A percentile compares a stretch with the other conserved stretches of the same genome.
These are phyloP conservation scores for Inga laurina DNA, from an alignment of 306 rosid genomes.

Conservation along the genomic window DNA sequence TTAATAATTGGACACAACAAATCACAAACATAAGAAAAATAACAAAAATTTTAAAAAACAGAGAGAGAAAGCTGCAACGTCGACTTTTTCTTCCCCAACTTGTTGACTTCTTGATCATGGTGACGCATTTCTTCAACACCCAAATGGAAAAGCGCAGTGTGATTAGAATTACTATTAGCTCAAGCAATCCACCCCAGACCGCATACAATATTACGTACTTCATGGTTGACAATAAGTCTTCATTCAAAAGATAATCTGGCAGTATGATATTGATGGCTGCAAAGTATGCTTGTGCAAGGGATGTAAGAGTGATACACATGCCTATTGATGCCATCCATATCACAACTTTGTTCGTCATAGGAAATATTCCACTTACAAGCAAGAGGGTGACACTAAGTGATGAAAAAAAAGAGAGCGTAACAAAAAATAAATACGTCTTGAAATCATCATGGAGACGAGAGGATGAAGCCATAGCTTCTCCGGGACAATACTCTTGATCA, in stretches of 20 bases:
- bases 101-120: too few species aligned
- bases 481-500: not conserved
- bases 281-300: not conserved
- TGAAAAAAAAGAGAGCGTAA: not conserved
- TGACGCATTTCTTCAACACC: too few species aligned
- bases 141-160: not conserved
- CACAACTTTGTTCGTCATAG: not conserved
- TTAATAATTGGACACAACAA: too few species aligned
- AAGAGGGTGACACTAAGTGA: not conserved
- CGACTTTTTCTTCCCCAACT: too few species aligned
- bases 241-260: not conserved
- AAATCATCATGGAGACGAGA: rapidly evolving
- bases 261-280: not conserved
- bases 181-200: not conserved
- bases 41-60: too few species aligned
- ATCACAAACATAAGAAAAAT: too few species aligned
- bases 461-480: not conserved
- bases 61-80: too few species aligned
- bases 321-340: not conserved
- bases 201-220: too few species aligned
- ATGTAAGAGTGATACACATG: not conserved
- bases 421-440: rapidly evolving
- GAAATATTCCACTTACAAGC: not conserved
- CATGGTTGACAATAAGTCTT: too few species aligned
- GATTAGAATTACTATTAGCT: not conserved